Percentiles rank a stretch among this genome's conserved stretches.
These are phyloP conservation scores for Nissolia schottii DNA, from an alignment of 306 rosid genomes.

Conservation along the genomic window DNA sequence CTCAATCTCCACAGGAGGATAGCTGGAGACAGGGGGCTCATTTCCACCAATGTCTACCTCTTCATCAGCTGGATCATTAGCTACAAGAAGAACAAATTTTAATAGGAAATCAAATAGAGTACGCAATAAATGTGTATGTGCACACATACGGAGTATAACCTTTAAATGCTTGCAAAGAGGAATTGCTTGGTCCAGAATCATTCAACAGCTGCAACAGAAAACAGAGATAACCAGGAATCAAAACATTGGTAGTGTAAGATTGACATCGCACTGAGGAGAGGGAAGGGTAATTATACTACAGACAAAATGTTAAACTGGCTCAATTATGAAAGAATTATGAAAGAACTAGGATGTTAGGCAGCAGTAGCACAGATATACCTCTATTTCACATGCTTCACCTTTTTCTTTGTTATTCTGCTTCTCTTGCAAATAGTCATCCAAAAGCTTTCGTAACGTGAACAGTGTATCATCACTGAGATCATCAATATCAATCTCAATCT, in stretches of 20 bases:
- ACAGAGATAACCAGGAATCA: constrained; percentile 18
- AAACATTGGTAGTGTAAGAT: not conserved
- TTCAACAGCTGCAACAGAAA: constrained; percentile 59
- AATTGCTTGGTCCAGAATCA: constrained; percentile 82
- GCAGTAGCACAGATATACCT: constrained; percentile 44
- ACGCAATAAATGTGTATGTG: not conserved
- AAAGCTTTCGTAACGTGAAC: constrained; percentile 53
- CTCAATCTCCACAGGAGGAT: constrained; percentile 54
- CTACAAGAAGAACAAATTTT: constrained; percentile 36
- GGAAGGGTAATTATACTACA: not conserved
- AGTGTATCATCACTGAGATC: constrained; percentile 75
- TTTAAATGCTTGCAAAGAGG: constrained; percentile 76
- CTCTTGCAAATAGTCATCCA: constrained; percentile 59
- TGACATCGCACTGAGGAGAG: not conserved
- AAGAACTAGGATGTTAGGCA: not conserved
- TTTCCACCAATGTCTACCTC: constrained; percentile 66
- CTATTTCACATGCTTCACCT: constrained; percentile 69
- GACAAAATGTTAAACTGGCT: not conserved
- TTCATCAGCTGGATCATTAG: constrained; percentile 63
- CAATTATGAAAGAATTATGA: constrained; percentile 1
- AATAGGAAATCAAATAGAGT: not conserved
- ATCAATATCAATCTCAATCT: constrained; percentile 78
- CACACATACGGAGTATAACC: constrained; percentile 36
- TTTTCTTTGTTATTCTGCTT: constrained; percentile 44
- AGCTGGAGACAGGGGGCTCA: constrained; percentile 69